Evolutionary conservation across 1,284 basidiomycete species (phyloP), one percentile per base, ranked within the genome.

Genomic region (Golubevia sp.): DNA sequence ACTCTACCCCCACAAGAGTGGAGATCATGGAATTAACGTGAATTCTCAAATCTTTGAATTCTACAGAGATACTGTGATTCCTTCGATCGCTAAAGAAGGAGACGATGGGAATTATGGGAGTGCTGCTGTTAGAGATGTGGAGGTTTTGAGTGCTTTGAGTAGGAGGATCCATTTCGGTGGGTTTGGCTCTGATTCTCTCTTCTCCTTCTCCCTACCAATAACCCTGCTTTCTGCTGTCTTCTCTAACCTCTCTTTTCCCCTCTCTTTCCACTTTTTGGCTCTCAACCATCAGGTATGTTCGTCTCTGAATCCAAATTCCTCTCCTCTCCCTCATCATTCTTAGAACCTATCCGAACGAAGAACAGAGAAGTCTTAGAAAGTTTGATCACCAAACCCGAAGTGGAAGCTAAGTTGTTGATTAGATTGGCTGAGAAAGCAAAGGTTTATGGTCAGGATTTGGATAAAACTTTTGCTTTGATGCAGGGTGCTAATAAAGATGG

Each of bases 41-140:
- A 98, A 98, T 84, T 77, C 88, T 0, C 89, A 91, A 55, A 97
- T 99, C 73, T 86, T 92, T 24, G 87, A 89, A n/a, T 97, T 97
- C 85, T 99, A 96, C 86, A 89, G 89, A 26, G 87, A 88, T 56
- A 85, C 87, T 54, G 92, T 95, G 84, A 89, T 95, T 13, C 93
- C 94, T 1, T 88, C 90, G 63, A 93, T 96, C 74, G 92, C 93
- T 6, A 86, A 87, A 51, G 87, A 86, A 18, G 89, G 92, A 73
- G 93, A 96, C 83, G 94, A 96, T 76, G 94, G 94, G n/a, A 98
- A 99, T 85, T 97, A 99, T 83, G 97, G 97, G 25, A 93, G 91
- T 74, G 90, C 94, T 0, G 94, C 94, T 0, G 94, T 93, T 34
- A 88, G 97, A 64, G 97, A 99, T 80, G 89, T 98, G 49, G 95